phyloP scores from a whole-genome alignment of 2,329 filamentous ascomycete species.

The Stagonosporopsis cucurbitacearum region DNA sequence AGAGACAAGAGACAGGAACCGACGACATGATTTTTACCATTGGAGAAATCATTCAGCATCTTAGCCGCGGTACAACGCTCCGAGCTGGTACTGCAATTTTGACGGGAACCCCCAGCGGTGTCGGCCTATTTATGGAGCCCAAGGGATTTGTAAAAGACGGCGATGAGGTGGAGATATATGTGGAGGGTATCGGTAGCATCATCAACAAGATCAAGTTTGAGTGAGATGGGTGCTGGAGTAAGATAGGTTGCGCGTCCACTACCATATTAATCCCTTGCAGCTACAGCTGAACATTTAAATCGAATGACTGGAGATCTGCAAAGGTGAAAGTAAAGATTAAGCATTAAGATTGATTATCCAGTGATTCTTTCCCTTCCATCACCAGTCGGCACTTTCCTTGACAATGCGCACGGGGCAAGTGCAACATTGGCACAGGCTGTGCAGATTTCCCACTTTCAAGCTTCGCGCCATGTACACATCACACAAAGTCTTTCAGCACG shows the following conservation, averaged over 20 bases:
- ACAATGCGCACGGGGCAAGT: neutral
- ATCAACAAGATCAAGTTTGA: constrained; percentile 46
- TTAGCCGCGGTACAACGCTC: constrained; percentile 56
- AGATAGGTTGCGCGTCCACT: neutral
- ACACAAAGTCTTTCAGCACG: neutral
- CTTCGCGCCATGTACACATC: neutral
- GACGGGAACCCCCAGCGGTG: constrained; percentile 57
- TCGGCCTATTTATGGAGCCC: constrained; percentile 47
- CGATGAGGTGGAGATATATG: constrained; percentile 44
- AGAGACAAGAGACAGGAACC: constrained; percentile 51
- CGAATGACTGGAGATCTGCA: neutral
- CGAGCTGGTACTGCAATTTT: constrained; percentile 57
- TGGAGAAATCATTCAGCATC: constrained; percentile 52
- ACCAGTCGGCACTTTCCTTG: neutral
- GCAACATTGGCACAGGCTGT: neutral
- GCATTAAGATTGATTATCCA: too few relatives aligned
- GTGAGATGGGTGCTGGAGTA: constrained; percentile 7
- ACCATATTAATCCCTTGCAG: neutral
- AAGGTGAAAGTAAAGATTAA: neutral
- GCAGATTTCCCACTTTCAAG: neutral
- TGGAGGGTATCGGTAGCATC: constrained; percentile 45
- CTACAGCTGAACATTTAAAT: neutral
- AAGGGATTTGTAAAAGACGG: constrained; percentile 48
- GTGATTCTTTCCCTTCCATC: too few relatives aligned
- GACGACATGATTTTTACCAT: constrained; percentile 58